Base-by-base conservation (phyloP, 169 alveolate genomes). In the Plasmodium cynomolgi region DNA sequence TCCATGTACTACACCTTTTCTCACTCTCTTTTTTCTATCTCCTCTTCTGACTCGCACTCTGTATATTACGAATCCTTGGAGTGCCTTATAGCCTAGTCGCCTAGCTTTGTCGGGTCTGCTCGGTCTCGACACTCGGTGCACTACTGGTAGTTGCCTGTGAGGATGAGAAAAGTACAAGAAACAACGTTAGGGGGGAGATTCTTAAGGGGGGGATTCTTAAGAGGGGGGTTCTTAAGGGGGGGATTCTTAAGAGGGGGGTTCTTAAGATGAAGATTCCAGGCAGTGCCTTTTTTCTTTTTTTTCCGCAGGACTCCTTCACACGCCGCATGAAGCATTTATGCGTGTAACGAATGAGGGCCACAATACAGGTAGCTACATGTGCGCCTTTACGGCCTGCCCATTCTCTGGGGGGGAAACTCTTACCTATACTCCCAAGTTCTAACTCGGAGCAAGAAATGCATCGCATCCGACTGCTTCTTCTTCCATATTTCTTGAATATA, bases 1-100 rank as follows among this genome's bases (percentile, higher is more conserved):
- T 71, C 99, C 99, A 97, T 99, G 98, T 56, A 99, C 99, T 81
- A 99, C 98, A 93, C 99, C 99, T 97, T 99, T 99, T 93, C 99
- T 97, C 77, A 98, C 99, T 84, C 98, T 98, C 97, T 97, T 98
- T 98, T 99, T 99, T 96, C 99, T 99, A 95, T 99, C 99, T 68
- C 99, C 99, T 94, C 99, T 98, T 97, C 99, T 98, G 93, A 99
- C 99, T 93, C 99, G 98, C 77, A 99, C 99, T 93, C 99, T 98
- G 98, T 99, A 99, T 95, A 99, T 97, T 74, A 98, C 99, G 95
- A 97, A 99, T 62, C 99, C 99, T 97, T 99, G 99, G 97, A 99
- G 99, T 93, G 99, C 99, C 98, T 99, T 99, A 98, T 99, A 99
- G 44, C 99, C 99, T 91, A 99, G 96, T 92, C 99, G 97, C 84